Conservation (phyloP, 495 filamentous ascomycete genomes). For the Lasiosphaeris hirsuta region DNA sequence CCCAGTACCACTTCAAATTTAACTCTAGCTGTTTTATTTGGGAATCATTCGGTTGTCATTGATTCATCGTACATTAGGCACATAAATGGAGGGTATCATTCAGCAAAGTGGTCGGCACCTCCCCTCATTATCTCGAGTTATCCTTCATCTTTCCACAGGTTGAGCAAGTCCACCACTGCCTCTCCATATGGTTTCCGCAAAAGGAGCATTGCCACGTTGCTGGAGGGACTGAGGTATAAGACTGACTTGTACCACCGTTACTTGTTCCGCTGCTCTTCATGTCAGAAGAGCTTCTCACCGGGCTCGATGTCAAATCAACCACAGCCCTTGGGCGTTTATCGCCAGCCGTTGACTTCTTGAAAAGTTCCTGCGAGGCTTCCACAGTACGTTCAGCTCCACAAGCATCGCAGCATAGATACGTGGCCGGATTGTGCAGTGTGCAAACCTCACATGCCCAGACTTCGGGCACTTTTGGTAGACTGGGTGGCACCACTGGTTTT, state of each 20-base stretch:
- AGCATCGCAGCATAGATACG: slow-evolving; percentile 71
- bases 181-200: slow-evolving; percentile 65
- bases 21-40: too few relatives aligned
- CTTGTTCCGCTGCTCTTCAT: slow-evolving; percentile 9
- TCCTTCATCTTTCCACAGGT: slow-evolving; percentile 66
- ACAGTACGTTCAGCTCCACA: slow-evolving; percentile 65
- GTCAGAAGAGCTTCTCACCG: neutral
- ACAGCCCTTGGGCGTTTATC: slow-evolving; percentile 12
- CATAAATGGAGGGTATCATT: neutral
- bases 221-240: slow-evolving; percentile 36
- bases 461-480: neutral
- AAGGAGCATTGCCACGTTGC: slow-evolving; percentile 67
- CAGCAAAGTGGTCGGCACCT: neutral
- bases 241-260: slow-evolving; percentile 24
- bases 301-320: slow-evolving; percentile 13
- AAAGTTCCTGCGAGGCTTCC: slow-evolving; percentile 25
- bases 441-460: slow-evolving; percentile 75
- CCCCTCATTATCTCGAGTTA: slow-evolving; percentile 42
- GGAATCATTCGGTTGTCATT: too few relatives aligned
- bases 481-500: slow-evolving; percentile 13
- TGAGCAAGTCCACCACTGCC: slow-evolving; percentile 76
- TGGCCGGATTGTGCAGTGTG: slow-evolving; percentile 75
- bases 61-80: neutral
- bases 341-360: slow-evolving; percentile 14
- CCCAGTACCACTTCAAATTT: too few relatives aligned